phyloP scores from a whole-genome alignment of 1,139 yeast species.

The Kodamaea sp. region DNA sequence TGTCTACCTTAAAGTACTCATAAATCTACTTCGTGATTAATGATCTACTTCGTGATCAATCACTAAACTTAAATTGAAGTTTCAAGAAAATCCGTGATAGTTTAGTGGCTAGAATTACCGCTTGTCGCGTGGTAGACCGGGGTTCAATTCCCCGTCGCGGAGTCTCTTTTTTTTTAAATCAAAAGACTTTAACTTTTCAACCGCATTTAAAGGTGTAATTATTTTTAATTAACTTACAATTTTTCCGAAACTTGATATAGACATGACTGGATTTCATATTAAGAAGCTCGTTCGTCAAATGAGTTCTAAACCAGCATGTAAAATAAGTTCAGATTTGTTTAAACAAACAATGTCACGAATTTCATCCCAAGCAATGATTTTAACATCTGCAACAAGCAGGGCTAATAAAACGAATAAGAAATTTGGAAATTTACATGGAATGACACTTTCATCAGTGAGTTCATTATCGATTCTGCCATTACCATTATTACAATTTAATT shows the following conservation, averaged over 20 bases:
- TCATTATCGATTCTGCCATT: conserved; percentile 71
- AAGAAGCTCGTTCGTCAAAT: conserved; percentile 3
- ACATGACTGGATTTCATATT: background rate
- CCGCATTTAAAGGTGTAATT: no score
- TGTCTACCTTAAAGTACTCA: no score
- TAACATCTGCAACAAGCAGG: conserved; percentile 24
- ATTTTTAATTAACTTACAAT: background rate
- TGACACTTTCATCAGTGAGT: conserved; percentile 78
- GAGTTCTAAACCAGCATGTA: conserved; percentile 1
- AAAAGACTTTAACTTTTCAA: no score
- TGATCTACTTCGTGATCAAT: no score
- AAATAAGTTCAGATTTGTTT: conserved; percentile 10
- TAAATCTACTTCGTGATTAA: no score
- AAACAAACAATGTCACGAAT: conserved; percentile 36
- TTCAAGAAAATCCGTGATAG: conserved; percentile 34
- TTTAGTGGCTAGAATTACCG: conserved; percentile 48
- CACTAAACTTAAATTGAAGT: no score
- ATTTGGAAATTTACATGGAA: conserved; percentile 51
- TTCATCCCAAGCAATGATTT: conserved; percentile 44
- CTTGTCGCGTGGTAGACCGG: conserved; percentile 64
- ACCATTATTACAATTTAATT: conserved; percentile 75
- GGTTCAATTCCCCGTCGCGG: conserved; percentile 72
- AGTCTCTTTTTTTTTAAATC: conserved; percentile 20
- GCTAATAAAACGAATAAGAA: conserved; percentile 1
- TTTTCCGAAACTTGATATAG: background rate